Conservation (phyloP, 345 rosid species). For the Mallotus nudiflorus region DNA sequence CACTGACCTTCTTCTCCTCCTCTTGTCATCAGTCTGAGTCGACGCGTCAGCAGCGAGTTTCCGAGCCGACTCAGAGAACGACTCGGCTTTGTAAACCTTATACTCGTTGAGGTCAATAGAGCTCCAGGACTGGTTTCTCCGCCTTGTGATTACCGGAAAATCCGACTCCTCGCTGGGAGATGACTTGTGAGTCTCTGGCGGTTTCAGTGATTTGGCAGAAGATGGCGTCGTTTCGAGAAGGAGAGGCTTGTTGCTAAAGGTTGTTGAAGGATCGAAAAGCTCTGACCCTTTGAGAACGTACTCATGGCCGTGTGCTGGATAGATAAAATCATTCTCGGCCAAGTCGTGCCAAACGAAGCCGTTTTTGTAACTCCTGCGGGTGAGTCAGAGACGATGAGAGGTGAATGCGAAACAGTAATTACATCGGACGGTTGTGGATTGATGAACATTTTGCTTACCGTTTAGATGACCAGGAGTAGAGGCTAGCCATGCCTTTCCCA, state of each 20-base stretch:
- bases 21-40: conserved; percentile 72
- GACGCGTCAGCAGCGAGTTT: conserved; percentile 79
- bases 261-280: conserved; percentile 51
- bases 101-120: conserved; percentile 75
- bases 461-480: conserved; percentile 97
- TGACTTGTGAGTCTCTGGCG: conserved; percentile 23
- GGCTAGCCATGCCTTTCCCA: conserved; percentile 83
- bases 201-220: conserved; percentile 48
- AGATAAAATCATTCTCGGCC: conserved; percentile 67
- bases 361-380: conserved; percentile 89
- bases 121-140: conserved; percentile 86
- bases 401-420: conserved; percentile 10
- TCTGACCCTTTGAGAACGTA: conserved; percentile 96
- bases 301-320: conserved; percentile 82
- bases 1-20: conserved; percentile 48
- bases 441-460: conserved; percentile 37
- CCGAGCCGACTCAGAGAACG: conserved; percentile 49
- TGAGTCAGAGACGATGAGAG: conserved; percentile 6
- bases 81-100: conserved; percentile 68
- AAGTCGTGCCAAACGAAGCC: conserved; percentile 98
- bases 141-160: conserved; percentile 43
- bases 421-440: conserved; percentile 19
- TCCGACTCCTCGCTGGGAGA: conserved; percentile 26
- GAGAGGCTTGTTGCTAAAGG: conserved; percentile 26
- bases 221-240: conserved; percentile 44